Base-by-base conservation (phyloP, 2,329 filamentous ascomycete genomes). In the Graphilbum sp. region DNA sequence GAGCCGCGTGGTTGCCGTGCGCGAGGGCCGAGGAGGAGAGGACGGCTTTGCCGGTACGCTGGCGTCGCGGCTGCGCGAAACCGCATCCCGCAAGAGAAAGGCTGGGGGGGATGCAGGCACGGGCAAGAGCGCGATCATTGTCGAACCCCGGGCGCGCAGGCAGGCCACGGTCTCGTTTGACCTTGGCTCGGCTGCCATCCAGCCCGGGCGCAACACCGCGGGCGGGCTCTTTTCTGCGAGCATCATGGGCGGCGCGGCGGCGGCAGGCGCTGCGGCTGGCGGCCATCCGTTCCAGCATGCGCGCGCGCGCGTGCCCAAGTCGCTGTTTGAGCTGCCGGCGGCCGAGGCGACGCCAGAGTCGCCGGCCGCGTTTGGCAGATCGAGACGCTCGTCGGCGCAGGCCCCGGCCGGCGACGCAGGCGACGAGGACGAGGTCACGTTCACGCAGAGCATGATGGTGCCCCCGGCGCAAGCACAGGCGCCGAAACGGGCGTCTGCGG, bases 1-100 rank as follows among this genome's bases (percentile, higher is more conserved):
- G 49, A 67, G 62, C 29, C 61, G 70, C 32, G 48, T 75, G 4
- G 64, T 75, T 9, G 53, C 72, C 20, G 62, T 73, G 13, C 66
- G 64, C 17, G 67, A 72, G 45, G 64, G 58, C 41, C 64, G 57
- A 38, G 13, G 21, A 5, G 13, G 21, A 5, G 64, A 67, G 3
- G 39, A 41, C 9, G 40, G 43, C 13, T 37, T 35, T 17, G 39
- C 41, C 13, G 32, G 46, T 6, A 46, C 48, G 6, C 38, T 53
- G 27, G 48, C 47, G 2, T 47, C 44, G 11, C 51, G 51, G 16
- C 53, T 51, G 39, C 41, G 50, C 50, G 5, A 7, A 12, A 40
- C 42, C 1, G 23, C 42, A 60, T 38, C 59, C 51, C 40, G 60
- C 57, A 40, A 67, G 58, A 43, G 66, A 63, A 51, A 49, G 38